Evolutionary conservation across 2,329 filamentous ascomycete species (phyloP).

Genomic region (Grosmannia serpens): DNA sequence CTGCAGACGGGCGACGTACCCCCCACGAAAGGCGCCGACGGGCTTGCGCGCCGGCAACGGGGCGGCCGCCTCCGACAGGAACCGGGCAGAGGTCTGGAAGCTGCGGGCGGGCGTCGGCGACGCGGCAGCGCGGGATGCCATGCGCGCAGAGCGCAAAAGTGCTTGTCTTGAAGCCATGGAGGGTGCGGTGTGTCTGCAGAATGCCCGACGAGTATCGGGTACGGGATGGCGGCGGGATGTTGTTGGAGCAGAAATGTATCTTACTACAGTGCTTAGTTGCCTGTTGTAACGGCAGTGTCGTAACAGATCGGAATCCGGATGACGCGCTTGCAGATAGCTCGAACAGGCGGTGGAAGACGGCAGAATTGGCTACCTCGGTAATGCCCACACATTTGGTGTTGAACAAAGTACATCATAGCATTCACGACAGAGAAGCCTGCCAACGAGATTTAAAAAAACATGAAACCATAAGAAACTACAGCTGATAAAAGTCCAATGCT

Average conservation of each 20-base stretch:
- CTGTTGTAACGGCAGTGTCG: no score
- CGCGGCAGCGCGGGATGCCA: conserved; percentile 16
- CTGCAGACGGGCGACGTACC: conserved; percentile 27
- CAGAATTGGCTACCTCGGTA: conserved; percentile 1
- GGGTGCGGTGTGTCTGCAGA: not conserved
- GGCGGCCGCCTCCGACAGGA: conserved; percentile 30
- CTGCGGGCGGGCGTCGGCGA: conserved; percentile 20
- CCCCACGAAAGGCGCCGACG: conserved; percentile 49
- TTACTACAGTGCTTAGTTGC: no score
- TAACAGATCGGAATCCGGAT: not conserved
- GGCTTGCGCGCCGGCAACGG: conserved; percentile 46
- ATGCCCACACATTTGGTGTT: not conserved
- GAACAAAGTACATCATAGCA: not conserved
- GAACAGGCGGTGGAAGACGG: not conserved
- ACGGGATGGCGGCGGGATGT: no score
- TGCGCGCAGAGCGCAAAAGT: conserved; percentile 26
- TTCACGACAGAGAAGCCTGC: not conserved
- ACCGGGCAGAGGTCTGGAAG: conserved; percentile 39
- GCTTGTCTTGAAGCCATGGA: conserved; percentile 34
- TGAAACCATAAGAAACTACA: not conserved
- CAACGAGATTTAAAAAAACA: not conserved
- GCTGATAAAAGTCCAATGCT: not conserved
- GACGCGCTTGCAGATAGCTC: not conserved
- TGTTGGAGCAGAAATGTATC: not conserved
- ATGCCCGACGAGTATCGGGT: no score